Evolutionary conservation across 805 yeast species (phyloP), one percentile per base, ranked within the genome.

Genomic region (Monosporozyma servazzii): DNA sequence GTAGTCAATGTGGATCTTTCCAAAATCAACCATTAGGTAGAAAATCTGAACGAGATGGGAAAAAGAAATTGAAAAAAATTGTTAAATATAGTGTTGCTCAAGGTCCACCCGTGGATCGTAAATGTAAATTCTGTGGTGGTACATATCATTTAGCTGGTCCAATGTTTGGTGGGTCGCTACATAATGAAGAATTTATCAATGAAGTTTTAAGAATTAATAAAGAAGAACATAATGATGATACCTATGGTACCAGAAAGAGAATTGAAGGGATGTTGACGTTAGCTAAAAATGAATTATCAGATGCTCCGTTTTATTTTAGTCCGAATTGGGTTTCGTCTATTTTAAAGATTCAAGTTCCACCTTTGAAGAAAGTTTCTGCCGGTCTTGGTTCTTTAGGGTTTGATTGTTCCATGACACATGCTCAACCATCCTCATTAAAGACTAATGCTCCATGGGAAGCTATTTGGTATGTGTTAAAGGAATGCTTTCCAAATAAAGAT

Each of bases 181-280:
- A 91, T 62, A 77, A 84, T 62, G 64, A 66, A 25, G 79, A 76
- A 18, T 93, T 91, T 60, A 73, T 91, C 43, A 73, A 79, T 27
- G 78, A 73, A 56, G 75, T 90, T 45, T 73, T 88, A 50, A 72
- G 75, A n/a, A 68, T 81, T 56, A 77, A 82, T 61, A 62, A 67
- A 25, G 70, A 63, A 2, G 67, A 67, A 8, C 75, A 81, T 21
- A 45, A 33, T 7, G 74, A 40, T 40, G 77, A 74, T 5, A 73
- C 77, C 0, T 93, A 88, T 66, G 85, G 84, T 47, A 93, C 99
- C 0, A 74, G 78, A 23, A 84, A 86, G 53, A 76, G 99, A 64
- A 87, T 93, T 44, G 81, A 82, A 65, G 98, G 98, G 13, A 93
- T 93, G 98, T 71, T 89, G 30, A 86, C 93, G 0, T 72, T 91